A percentile compares a stretch with the other conserved stretches of the same genome.
phyloP scores from a whole-genome alignment of 2,329 filamentous ascomycete genomes.

The Macrophomina phaseolina region DNA sequence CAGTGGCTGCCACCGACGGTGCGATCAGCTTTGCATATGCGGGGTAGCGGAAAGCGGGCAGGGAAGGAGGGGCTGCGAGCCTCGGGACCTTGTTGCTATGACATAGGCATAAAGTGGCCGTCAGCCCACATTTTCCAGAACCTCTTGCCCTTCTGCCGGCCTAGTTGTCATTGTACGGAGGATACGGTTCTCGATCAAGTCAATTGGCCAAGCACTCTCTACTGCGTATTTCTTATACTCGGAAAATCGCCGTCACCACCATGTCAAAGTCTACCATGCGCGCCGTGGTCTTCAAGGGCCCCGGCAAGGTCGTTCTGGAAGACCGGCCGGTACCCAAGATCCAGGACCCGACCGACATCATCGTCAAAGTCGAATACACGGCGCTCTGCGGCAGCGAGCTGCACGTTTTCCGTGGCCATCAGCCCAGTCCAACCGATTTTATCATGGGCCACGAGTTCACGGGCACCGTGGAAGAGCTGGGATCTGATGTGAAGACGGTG shows the following conservation, averaged over 20 bases:
- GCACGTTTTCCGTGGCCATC: constrained; percentile 83
- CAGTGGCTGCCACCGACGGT: not conserved
- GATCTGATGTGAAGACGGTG: constrained; percentile 70
- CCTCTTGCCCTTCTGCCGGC: not conserved
- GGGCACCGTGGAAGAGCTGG: constrained; percentile 72
- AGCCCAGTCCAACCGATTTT: constrained; percentile 69
- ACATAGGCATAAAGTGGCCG: constrained; percentile 13
- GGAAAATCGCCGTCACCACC: not conserved
- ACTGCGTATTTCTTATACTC: not conserved
- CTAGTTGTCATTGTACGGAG: not conserved
- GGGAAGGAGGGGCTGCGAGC: constrained; percentile 14
- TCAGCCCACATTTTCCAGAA: constrained; percentile 7
- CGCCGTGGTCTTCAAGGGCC: constrained; percentile 85
- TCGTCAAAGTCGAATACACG: constrained; percentile 82
- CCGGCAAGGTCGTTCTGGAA: constrained; percentile 75
- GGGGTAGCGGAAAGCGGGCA: constrained; percentile 21
- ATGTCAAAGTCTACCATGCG: constrained; percentile 68
- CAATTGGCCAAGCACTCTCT: not conserved
- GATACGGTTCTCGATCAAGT: not conserved
- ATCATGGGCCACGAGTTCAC: constrained; percentile 88
- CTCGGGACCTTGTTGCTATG: constrained; percentile 14
- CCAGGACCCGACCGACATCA: constrained; percentile 72
- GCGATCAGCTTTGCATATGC: constrained; percentile 24
- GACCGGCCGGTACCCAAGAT: constrained; percentile 79
- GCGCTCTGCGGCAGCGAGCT: constrained; percentile 90